These are phyloP conservation scores for Diaporthe sp. DNA, from an alignment of 2,329 filamentous ascomycete species.

Conservation along the genomic window DNA sequence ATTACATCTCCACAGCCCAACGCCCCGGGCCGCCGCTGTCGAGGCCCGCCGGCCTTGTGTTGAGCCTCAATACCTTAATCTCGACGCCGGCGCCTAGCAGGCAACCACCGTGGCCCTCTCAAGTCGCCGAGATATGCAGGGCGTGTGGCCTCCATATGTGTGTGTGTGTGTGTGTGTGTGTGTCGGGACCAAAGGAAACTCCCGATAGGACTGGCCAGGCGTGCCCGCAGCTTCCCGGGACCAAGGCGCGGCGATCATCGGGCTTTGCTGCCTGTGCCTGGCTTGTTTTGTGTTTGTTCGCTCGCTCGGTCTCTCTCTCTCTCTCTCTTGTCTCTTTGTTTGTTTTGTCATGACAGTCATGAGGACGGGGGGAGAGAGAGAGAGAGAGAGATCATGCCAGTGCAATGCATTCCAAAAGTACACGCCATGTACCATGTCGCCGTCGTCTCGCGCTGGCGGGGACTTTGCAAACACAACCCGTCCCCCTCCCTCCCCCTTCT, in stretches of 20 bases:
- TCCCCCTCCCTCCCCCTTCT: no score
- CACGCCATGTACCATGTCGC: background rate
- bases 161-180: background rate
- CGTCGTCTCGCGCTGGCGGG: background rate
- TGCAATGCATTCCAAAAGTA: background rate
- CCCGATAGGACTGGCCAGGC: background rate
- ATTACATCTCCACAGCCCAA: background rate
- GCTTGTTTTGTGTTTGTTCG: background rate
- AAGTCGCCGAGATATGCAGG: background rate
- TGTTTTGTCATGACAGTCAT: background rate
- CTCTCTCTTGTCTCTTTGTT: background rate
- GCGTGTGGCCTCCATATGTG: background rate
- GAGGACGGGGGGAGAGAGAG: no score
- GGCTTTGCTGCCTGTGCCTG: background rate
- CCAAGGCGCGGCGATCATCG: background rate
- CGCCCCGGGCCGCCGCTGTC: constrained; percentile 11
- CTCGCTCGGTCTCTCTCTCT: background rate
- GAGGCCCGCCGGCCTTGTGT: constrained; percentile 14
- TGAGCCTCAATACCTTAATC: constrained; percentile 15
- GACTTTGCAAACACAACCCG: background rate
- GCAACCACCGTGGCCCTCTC: background rate
- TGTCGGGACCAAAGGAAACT: background rate
- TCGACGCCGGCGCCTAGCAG: constrained; percentile 20
- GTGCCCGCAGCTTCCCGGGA: no score
- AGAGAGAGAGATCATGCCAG: no score